Conservation (phyloP, 2,329 filamentous ascomycete genomes). For the Aureobasidium sp. region DNA sequence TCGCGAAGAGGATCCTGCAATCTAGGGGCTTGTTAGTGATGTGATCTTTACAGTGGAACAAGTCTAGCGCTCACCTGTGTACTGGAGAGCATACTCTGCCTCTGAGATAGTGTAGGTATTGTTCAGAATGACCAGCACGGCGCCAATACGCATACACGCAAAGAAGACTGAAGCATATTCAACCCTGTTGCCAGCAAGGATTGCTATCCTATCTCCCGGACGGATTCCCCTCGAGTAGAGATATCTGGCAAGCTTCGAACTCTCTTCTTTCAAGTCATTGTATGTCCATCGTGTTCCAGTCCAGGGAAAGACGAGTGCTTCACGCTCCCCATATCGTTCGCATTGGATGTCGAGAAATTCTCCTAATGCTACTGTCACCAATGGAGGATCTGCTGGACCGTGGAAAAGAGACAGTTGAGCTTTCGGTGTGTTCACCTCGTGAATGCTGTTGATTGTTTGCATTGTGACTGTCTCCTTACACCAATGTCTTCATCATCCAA, state of each 20-base stretch:
- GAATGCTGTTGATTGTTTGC: constrained; percentile 10
- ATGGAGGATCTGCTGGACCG: constrained; percentile 58
- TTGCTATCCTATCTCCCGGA: constrained; percentile 60
- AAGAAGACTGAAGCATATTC: constrained; percentile 60
- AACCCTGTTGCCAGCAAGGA: constrained; percentile 59
- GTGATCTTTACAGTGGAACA: background rate
- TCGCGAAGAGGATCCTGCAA: constrained; percentile 61
- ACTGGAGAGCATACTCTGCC: constrained; percentile 60
- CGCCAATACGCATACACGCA: constrained; percentile 47
- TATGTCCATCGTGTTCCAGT: constrained; percentile 66
- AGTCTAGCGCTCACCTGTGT: constrained; percentile 47
- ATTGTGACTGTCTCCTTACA: constrained; percentile 2
- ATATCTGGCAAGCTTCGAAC: constrained; percentile 31
- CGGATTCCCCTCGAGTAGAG: constrained; percentile 58
- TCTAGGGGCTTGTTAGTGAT: constrained; percentile 23
- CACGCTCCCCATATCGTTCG: constrained; percentile 53
- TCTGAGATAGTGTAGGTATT: constrained; percentile 72
- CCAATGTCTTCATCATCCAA: background rate
- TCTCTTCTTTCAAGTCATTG: constrained; percentile 30
- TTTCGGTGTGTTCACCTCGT: constrained; percentile 7
- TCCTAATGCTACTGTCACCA: constrained; percentile 62
- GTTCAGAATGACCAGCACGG: constrained; percentile 63
- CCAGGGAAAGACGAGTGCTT: constrained; percentile 68
- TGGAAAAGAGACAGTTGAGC: constrained; percentile 48
- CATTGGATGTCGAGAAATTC: constrained; percentile 65